A percentile compares a stretch with the other conserved stretches of the same genome.
These are phyloP conservation scores for Immersiella caudata DNA, from an alignment of 495 filamentous ascomycete genomes.

Conservation along the genomic window DNA sequence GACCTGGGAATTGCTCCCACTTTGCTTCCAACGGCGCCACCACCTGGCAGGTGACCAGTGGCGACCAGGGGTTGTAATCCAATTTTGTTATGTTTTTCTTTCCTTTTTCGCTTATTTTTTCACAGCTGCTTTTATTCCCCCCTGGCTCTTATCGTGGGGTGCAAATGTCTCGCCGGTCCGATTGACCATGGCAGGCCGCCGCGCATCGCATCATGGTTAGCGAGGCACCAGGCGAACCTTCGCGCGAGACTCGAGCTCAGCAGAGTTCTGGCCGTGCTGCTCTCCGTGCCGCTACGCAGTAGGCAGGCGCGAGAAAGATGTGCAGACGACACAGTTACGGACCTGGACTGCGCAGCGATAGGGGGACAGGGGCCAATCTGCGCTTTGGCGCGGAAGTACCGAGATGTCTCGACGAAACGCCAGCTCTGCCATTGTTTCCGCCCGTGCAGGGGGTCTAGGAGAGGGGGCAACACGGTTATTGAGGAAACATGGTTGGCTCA, in stretches of 20 bases:
- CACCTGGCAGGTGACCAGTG: neutral
- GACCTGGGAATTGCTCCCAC: neutral
- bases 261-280: conserved; percentile 18
- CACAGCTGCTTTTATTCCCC: neutral
- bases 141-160: neutral
- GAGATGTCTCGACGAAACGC: conserved; percentile 28
- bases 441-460: conserved; percentile 17
- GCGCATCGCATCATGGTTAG: neutral
- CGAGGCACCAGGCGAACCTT: neutral
- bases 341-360: neutral
- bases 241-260: conserved; percentile 5
- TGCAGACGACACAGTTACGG: conserved; percentile 10
- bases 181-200: neutral
- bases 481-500: conserved; percentile 16
- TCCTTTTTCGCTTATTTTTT: conserved; percentile 13
- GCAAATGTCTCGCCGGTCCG: neutral
- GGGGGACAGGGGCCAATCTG: conserved; percentile 15
- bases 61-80: conserved; percentile 12
- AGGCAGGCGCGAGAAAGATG: conserved; percentile 14
- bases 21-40: conserved; percentile 9
- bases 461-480: neutral
- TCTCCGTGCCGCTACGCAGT: conserved; percentile 5
- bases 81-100: conserved; percentile 12
- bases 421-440: conserved; percentile 24
- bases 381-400: conserved; percentile 26